Percentiles rank a stretch among this genome's conserved stretches.
phyloP scores from a whole-genome alignment of 1,139 yeast species.

The Fermentozyma sake region DNA sequence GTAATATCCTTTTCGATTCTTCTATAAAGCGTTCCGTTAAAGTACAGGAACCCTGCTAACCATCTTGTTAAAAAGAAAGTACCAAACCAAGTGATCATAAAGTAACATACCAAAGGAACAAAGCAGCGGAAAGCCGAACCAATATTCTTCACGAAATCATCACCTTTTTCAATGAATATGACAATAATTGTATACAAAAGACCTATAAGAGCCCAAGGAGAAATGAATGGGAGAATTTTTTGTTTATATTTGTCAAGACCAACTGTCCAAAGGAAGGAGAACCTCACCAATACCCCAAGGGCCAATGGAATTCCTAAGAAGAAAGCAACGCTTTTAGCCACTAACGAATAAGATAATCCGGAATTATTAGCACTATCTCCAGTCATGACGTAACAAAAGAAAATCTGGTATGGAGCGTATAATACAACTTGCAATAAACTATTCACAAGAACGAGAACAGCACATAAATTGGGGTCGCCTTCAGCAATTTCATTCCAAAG shows the following conservation, averaged over 20 bases:
- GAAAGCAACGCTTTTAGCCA: constrained; percentile 49
- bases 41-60: constrained; percentile 10
- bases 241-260: constrained; percentile 28
- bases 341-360: constrained; percentile 31
- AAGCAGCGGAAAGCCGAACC: constrained; percentile 49
- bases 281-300: constrained; percentile 41
- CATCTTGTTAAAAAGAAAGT: constrained; percentile 38
- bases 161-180: constrained; percentile 52
- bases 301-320: constrained; percentile 55
- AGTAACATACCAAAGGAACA: constrained; percentile 48
- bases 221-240: constrained; percentile 32
- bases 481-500: constrained; percentile 57
- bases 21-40: constrained; percentile 2
- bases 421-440: constrained; percentile 49
- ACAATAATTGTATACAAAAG: constrained; percentile 50
- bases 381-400: constrained; percentile 40
- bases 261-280: constrained; percentile 13
- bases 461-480: constrained; percentile 52
- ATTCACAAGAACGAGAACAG: constrained; percentile 48
- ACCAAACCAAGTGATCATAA: constrained; percentile 45
- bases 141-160: constrained; percentile 44
- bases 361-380: constrained; percentile 15
- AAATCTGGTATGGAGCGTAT: constrained; percentile 51
- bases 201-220: constrained; percentile 51
- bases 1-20: constrained; percentile 4